Conservation (phyloP, 2,329 filamentous ascomycete genomes). For the Neospermospora avenae region DNA sequence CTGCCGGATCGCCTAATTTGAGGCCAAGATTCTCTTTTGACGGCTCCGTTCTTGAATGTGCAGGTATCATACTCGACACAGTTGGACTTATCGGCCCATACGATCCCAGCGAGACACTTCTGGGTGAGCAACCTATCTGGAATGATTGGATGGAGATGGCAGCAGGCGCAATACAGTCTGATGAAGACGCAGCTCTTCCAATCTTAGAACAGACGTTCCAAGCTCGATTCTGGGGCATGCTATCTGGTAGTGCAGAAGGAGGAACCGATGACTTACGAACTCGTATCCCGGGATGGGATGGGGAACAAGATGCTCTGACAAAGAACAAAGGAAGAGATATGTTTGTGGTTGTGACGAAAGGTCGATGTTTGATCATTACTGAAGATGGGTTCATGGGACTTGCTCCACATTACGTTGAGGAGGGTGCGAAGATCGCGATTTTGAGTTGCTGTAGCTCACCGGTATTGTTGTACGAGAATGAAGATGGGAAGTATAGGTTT, state of each 20-base stretch:
- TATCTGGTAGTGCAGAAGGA: not conserved
- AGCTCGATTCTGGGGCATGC: not conserved
- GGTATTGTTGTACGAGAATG: slow-evolving; percentile 6
- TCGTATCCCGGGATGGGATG: not conserved
- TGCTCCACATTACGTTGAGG: slow-evolving; percentile 5
- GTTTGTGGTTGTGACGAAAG: slow-evolving; percentile 2
- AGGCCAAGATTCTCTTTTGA: slow-evolving; percentile 4
- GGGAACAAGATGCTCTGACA: not conserved
- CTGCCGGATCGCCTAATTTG: not conserved
- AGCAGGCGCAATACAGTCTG: not conserved
- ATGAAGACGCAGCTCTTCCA: not conserved
- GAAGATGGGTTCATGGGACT: slow-evolving; percentile 12
- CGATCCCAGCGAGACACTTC: not conserved
- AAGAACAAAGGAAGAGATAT: not conserved
- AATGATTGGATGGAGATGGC: slow-evolving; percentile 8
- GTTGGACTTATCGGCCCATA: not conserved
- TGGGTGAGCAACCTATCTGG: not conserved
- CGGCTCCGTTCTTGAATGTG: slow-evolving; percentile 1
- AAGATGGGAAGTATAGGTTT: slow-evolving; percentile 5
- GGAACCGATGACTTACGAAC: not conserved
- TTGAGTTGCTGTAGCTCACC: slow-evolving; percentile 13
- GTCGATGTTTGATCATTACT: slow-evolving; percentile 12
- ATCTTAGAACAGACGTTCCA: not conserved
- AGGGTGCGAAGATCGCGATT: slow-evolving; percentile 9
- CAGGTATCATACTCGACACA: slow-evolving; percentile 8